Percentiles rank a stretch among this genome's conserved stretches.
Conservation (phyloP, 768 basidiomycete species). For the Podaxis pistillaris region DNA sequence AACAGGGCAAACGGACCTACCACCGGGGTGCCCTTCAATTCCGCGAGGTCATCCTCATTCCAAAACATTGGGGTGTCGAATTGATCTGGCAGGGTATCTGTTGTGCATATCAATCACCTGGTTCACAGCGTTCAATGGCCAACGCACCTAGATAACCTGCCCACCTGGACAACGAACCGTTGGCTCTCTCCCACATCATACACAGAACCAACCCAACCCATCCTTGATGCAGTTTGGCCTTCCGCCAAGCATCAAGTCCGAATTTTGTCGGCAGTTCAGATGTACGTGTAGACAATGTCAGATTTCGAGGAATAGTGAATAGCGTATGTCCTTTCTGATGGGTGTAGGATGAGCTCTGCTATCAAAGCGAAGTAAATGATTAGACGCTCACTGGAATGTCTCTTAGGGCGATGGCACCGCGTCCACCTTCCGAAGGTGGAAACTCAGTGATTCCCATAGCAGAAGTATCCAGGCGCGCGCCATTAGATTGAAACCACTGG, state of each 20-base stretch:
- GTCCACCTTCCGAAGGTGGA: slow-evolving; percentile 54
- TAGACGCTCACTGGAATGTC: slow-evolving; percentile 61
- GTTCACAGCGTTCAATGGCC: neutral
- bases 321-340: slow-evolving; percentile 69
- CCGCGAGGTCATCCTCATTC: slow-evolving; percentile 66
- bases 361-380: neutral
- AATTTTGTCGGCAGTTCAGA: slow-evolving; percentile 62
- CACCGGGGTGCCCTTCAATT: slow-evolving; percentile 83
- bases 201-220: slow-evolving; percentile 90
- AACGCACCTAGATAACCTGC: slow-evolving; percentile 64
- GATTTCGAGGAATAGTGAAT: slow-evolving; percentile 76
- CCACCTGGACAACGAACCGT: slow-evolving; percentile 66
- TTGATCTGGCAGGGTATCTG: slow-evolving; percentile 62
- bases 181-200: slow-evolving; percentile 93
- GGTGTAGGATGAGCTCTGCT: neutral
- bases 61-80: slow-evolving; percentile 98
- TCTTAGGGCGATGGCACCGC: slow-evolving; percentile 70
- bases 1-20: slow-evolving; percentile 56
- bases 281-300: slow-evolving; percentile 80
- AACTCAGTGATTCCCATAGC: slow-evolving; percentile 47
- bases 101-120: neutral
- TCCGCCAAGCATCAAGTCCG: slow-evolving; percentile 64
- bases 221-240: slow-evolving; percentile 55
- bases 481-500: slow-evolving; percentile 56
- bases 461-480: slow-evolving; percentile 47